Percentiles rank a stretch among this genome's conserved stretches.
These are phyloP conservation scores for Usnea hakonensis DNA, from an alignment of 495 filamentous ascomycete species.

Conservation along the genomic window DNA sequence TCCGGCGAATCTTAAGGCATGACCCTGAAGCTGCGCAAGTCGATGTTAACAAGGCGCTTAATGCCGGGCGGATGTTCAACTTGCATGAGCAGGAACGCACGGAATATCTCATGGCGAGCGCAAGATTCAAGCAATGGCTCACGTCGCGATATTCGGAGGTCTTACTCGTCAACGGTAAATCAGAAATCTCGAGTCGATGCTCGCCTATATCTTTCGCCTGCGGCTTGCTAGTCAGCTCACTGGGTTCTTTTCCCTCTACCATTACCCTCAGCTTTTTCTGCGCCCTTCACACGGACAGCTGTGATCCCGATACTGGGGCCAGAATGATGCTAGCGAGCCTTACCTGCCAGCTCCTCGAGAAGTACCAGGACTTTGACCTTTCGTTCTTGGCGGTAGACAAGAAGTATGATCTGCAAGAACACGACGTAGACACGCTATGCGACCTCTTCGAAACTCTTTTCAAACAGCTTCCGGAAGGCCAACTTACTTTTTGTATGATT, in stretches of 20 bases:
- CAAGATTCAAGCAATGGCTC: conserved; percentile 6
- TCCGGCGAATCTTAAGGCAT: not conserved
- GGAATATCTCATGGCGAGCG: not conserved
- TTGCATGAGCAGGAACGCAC: not conserved
- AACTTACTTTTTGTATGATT: not conserved
- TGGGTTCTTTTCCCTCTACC: not conserved
- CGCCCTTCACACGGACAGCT: not conserved
- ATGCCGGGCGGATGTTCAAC: not conserved
- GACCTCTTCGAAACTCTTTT: not conserved
- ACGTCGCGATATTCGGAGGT: not conserved
- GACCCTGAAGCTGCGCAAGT: not conserved
- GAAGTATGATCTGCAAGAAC: not conserved
- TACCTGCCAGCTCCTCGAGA: not conserved
- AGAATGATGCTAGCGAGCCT: not conserved
- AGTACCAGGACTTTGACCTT: conserved; percentile 3
- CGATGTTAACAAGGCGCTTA: not conserved
- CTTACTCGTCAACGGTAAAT: conserved; percentile 9
- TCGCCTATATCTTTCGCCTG: conserved; percentile 2
- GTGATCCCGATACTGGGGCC: not conserved
- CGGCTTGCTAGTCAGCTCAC: not conserved
- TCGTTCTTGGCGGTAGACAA: not conserved
- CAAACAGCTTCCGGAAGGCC: not conserved
- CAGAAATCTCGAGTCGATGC: not conserved
- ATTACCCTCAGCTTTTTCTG: not conserved
- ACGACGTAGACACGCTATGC: not conserved